phyloP scores from a whole-genome alignment of 306 rosid species.

The Potentilla sterilis region DNA sequence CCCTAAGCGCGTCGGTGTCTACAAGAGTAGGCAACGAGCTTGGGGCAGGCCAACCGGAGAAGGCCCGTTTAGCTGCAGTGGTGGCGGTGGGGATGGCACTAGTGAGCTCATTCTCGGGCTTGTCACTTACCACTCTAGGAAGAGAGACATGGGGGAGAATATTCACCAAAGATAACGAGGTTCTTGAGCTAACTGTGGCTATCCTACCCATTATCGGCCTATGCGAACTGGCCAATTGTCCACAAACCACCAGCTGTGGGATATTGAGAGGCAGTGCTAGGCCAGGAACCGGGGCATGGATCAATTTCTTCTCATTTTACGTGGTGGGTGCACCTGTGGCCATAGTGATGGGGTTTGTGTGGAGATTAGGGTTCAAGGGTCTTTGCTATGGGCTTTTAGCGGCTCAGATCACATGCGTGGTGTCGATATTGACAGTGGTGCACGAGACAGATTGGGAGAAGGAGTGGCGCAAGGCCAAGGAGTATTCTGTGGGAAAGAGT shows the following conservation, averaged over 20 bases:
- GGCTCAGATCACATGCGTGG: constrained; percentile 35
- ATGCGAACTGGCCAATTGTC: constrained; percentile 38
- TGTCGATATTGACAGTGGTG: constrained; percentile 28
- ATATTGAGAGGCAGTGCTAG: constrained; percentile 36
- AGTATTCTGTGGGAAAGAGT: constrained; percentile 17
- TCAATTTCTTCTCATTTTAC: constrained; percentile 36
- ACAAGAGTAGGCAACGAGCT: constrained; percentile 37
- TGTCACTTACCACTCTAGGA: constrained; percentile 28
- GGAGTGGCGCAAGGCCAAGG: constrained; percentile 25
- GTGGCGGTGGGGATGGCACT: constrained; percentile 27
- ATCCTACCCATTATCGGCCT: constrained; percentile 34
- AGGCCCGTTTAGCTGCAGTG: constrained; percentile 20
- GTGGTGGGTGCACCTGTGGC: constrained; percentile 41
- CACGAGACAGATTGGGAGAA: constrained; percentile 32
- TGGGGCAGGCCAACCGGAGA: constrained; percentile 31
- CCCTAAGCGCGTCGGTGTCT: constrained; percentile 32
- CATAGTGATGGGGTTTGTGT: constrained; percentile 23
- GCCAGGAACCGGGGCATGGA: constrained; percentile 35
- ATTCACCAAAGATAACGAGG: constrained; percentile 26
- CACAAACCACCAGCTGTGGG: constrained; percentile 41
- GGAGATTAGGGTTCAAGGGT: constrained; percentile 32
- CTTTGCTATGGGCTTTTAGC: constrained; percentile 41
- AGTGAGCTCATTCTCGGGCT: constrained; percentile 19
- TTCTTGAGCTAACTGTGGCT: constrained; percentile 25
- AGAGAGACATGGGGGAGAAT: constrained; percentile 31